Evolutionary conservation across 495 filamentous ascomycete species (phyloP).

Genomic region (Trichoderma gamsii): DNA sequence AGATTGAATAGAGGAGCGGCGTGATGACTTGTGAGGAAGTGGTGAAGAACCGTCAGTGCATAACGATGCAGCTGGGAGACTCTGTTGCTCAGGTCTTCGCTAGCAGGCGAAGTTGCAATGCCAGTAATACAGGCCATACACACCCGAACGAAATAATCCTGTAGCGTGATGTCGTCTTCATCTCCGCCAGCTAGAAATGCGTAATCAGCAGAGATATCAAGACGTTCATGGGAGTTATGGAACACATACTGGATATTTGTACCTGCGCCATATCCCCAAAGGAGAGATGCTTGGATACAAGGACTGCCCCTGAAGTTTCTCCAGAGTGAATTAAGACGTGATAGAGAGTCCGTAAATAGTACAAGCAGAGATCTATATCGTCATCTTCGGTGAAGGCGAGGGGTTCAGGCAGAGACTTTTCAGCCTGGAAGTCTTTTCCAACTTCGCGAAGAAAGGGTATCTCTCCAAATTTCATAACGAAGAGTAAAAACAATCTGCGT

Average conservation of each 20-base stretch:
- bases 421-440: slow-evolving; percentile 22
- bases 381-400: slow-evolving; percentile 42
- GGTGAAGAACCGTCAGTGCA: slow-evolving; percentile 65
- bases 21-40: slow-evolving; percentile 67
- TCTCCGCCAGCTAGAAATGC: slow-evolving; percentile 31
- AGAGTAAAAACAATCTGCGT: slow-evolving; percentile 48
- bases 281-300: slow-evolving; percentile 44
- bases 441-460: slow-evolving; percentile 45
- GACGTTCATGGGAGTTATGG: background rate
- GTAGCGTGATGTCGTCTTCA: slow-evolving; percentile 48
- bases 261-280: slow-evolving; percentile 33
- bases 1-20: slow-evolving; percentile 58
- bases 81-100: slow-evolving; percentile 30
- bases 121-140: slow-evolving; percentile 52
- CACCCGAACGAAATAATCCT: slow-evolving; percentile 56
- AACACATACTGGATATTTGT: slow-evolving; percentile 38
- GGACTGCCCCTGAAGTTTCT: slow-evolving; percentile 52
- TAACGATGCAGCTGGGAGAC: slow-evolving; percentile 59
- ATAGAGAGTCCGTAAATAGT: slow-evolving; percentile 69
- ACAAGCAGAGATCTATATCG: slow-evolving; percentile 69
- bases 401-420: slow-evolving; percentile 22
- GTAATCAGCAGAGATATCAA: slow-evolving; percentile 20
- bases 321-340: slow-evolving; percentile 62
- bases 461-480: slow-evolving; percentile 49
- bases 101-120: slow-evolving; percentile 33